These are phyloP conservation scores for Salix koriyanagi DNA, from an alignment of 345 rosid genomes.

Conservation along the genomic window DNA sequence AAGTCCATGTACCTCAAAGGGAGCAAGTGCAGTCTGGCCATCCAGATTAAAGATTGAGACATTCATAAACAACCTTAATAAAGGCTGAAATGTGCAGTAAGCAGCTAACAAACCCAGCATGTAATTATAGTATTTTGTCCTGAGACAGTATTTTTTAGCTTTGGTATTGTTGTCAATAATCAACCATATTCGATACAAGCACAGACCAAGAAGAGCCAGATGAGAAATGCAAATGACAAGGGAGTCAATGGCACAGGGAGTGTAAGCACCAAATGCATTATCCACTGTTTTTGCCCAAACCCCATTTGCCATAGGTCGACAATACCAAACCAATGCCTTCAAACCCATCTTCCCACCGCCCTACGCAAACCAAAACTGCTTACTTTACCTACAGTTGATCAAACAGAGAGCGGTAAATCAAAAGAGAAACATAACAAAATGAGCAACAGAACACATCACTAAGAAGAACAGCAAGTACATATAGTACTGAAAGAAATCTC, in stretches of 20 bases:
- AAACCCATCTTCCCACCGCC: constrained; percentile 10
- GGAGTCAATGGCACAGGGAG: constrained; percentile 30
- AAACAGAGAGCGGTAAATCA: not conserved
- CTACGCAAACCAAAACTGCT: not conserved
- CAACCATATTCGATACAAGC: constrained; percentile 29
- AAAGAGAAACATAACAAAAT: not conserved
- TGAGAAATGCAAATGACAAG: constrained; percentile 29
- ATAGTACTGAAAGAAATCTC: not conserved
- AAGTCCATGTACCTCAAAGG: constrained; percentile 16
- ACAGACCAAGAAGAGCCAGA: constrained; percentile 28
- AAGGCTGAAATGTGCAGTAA: constrained; percentile 22
- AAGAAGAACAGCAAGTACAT: not conserved
- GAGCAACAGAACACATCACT: not conserved
- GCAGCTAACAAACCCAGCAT: constrained; percentile 24
- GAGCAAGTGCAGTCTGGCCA: constrained; percentile 21
- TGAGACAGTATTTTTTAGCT: constrained; percentile 21
- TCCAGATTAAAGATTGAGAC: constrained; percentile 28
- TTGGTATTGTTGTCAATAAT: constrained; percentile 1
- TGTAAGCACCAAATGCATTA: constrained; percentile 28
- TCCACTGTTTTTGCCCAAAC: constrained; percentile 26
- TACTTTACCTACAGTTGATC: not conserved
- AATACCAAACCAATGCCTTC: constrained; percentile 25
- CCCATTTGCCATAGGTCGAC: constrained; percentile 26
- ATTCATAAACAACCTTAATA: constrained; percentile 18
- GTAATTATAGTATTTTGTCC: constrained; percentile 21